These are phyloP conservation scores for Paramecium octaurelia DNA, from an alignment of 73 alveolate genomes.

Conservation along the genomic window DNA sequence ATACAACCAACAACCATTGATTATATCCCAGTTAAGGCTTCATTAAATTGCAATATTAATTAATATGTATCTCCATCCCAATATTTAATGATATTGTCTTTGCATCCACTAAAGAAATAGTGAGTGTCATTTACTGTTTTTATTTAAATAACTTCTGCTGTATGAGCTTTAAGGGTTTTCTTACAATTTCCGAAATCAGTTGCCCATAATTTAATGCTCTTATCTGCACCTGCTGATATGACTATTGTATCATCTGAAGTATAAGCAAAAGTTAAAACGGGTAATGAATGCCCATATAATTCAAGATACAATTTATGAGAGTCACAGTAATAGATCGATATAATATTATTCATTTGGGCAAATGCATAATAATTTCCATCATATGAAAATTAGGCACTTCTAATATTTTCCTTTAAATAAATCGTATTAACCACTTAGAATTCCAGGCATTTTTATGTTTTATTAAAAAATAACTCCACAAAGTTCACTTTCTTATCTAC, in stretches of 20 bases:
- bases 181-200: constrained; percentile 97
- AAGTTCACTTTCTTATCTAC: constrained; percentile 78
- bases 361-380: constrained; percentile 87
- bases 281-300: constrained; percentile 95
- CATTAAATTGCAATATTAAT: constrained; percentile 81
- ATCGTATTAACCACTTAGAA: neutral
- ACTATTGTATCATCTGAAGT: constrained; percentile 86
- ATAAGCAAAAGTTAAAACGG: constrained; percentile 88
- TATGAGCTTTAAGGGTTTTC: constrained; percentile 88
- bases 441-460: constrained; percentile 32
- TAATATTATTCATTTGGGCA: constrained; percentile 84
- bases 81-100: constrained; percentile 87
- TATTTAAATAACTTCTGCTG: constrained; percentile 87
- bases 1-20: constrained; percentile 83
- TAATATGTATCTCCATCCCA: constrained; percentile 95
- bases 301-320: constrained; percentile 87
- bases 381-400: constrained; percentile 71
- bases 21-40: constrained; percentile 80
- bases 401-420: constrained; percentile 44
- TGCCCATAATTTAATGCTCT: constrained; percentile 96
- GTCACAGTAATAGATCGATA: constrained; percentile 83
- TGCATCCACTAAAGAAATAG: constrained; percentile 90
- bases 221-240: constrained; percentile 91
- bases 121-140: constrained; percentile 92
- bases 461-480: constrained; percentile 65